Conservation (phyloP, 805 yeast genomes). For the Lipomyces anomalus region DNA sequence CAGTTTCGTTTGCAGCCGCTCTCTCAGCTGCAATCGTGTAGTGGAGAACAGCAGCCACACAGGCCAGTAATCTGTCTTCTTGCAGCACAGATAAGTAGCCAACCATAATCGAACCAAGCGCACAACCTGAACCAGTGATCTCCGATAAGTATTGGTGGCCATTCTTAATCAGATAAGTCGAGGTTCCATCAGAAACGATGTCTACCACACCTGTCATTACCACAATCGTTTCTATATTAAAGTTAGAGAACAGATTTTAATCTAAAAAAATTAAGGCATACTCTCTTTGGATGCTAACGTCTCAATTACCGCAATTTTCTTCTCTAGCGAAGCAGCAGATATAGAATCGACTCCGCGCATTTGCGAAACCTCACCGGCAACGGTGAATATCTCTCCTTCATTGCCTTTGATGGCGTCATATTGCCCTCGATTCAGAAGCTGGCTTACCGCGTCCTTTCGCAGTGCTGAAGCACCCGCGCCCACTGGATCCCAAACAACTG, state of each 20-base stretch:
- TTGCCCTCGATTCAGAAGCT: constrained; percentile 51
- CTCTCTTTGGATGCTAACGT: constrained; percentile 16
- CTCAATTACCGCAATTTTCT: constrained; percentile 22
- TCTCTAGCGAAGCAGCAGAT: constrained; percentile 40
- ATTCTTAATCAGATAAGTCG: constrained; percentile 41
- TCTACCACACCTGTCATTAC: constrained; percentile 66
- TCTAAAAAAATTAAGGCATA: background rate
- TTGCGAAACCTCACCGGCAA: constrained; percentile 44
- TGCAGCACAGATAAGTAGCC: constrained; percentile 46
- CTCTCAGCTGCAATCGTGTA: constrained; percentile 58
- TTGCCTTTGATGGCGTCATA: constrained; percentile 73
- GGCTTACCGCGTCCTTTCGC: constrained; percentile 45
- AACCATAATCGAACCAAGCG: constrained; percentile 68
- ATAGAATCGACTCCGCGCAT: constrained; percentile 71
- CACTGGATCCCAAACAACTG: constrained; percentile 84
- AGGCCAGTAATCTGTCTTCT: constrained; percentile 41
- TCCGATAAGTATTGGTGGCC: constrained; percentile 59
- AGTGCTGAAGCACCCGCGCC: constrained; percentile 77
- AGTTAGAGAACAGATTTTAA: constrained; percentile 22
- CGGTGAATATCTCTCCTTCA: constrained; percentile 64
- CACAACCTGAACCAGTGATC: constrained; percentile 80
- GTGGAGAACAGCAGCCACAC: constrained; percentile 48
- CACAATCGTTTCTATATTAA: constrained; percentile 56
- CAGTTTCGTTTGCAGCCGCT: constrained; percentile 40
- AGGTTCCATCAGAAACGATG: constrained; percentile 44